A percentile compares a stretch with the other conserved stretches of the same genome.
Conservation (phyloP, 2,329 filamentous ascomycete genomes). For the Arthroderma uncinatum region DNA sequence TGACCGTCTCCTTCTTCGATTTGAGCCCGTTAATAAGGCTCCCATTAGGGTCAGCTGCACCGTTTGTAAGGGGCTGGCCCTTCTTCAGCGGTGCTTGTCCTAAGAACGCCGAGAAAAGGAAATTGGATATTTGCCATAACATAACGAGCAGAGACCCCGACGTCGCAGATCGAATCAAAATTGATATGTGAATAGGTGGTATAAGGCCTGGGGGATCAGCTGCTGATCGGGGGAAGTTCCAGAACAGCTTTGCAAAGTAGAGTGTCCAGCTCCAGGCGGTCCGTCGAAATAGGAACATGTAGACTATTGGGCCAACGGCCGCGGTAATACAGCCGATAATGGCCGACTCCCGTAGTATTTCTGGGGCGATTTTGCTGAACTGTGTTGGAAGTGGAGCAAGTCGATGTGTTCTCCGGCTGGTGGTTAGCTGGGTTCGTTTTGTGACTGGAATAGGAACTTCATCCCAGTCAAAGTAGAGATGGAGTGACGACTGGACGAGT, state of each 20-base stretch:
- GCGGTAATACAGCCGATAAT: constrained; percentile 31
- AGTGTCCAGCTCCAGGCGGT: constrained; percentile 60
- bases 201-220: constrained; percentile 45
- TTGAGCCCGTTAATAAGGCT: constrained; percentile 75
- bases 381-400: constrained; percentile 28
- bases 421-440: constrained; percentile 24
- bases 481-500: constrained; percentile 54
- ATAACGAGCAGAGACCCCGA: constrained; percentile 58
- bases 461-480: constrained; percentile 66
- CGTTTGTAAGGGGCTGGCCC: constrained; percentile 67
- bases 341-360: constrained; percentile 25
- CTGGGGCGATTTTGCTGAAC: constrained; percentile 27
- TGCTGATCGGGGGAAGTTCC: constrained; percentile 62
- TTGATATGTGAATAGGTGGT: constrained; percentile 47
- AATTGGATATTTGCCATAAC: constrained; percentile 67
- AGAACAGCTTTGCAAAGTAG: constrained; percentile 58
- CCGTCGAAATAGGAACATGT: constrained; percentile 51
- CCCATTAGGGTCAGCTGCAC: constrained; percentile 84
- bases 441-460: constrained; percentile 45
- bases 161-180: constrained; percentile 46
- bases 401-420: constrained; percentile 29
- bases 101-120: constrained; percentile 69
- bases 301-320: constrained; percentile 45
- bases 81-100: constrained; percentile 73
- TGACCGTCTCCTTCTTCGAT: constrained; percentile 67